phyloP scores from a whole-genome alignment of 345 rosid species.

The Brassica juncea region DNA sequence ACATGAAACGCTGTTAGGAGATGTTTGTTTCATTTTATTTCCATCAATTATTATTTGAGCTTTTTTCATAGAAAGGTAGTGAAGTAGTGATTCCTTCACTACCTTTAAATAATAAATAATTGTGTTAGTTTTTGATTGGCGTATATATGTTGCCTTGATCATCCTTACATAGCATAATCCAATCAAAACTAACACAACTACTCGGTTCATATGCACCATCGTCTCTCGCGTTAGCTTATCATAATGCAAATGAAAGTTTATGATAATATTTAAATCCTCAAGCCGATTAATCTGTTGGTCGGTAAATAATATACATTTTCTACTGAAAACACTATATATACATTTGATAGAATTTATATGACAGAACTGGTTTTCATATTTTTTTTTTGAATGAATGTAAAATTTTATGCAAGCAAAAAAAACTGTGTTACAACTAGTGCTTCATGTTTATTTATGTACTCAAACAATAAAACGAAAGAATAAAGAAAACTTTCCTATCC shows the following conservation, averaged over 20 bases:
- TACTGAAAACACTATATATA: background rate
- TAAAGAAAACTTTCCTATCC: no score
- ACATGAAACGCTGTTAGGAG: background rate
- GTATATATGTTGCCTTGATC: background rate
- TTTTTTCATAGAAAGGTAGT: background rate
- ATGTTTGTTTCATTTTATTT: background rate
- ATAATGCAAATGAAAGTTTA: conserved; percentile 13
- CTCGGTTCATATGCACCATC: conserved; percentile 34
- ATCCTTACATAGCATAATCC: conserved; percentile 19
- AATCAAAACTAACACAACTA: conserved; percentile 26
- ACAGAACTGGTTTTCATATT: background rate
- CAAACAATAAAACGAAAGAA: no score
- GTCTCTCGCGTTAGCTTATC: conserved; percentile 10
- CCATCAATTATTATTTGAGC: background rate
- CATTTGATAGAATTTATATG: background rate
- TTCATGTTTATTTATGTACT: no score
- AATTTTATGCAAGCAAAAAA: no score
- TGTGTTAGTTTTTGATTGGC: no score
- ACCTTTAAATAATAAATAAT: no score
- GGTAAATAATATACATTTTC: background rate
- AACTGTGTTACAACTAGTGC: no score
- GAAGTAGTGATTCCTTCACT: background rate
- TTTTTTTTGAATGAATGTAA: no score
- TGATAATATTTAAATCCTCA: background rate
- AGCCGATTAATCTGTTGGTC: background rate